Base-by-base conservation (phyloP, 768 basidiomycete species). In the Mycena alexandri region DNA sequence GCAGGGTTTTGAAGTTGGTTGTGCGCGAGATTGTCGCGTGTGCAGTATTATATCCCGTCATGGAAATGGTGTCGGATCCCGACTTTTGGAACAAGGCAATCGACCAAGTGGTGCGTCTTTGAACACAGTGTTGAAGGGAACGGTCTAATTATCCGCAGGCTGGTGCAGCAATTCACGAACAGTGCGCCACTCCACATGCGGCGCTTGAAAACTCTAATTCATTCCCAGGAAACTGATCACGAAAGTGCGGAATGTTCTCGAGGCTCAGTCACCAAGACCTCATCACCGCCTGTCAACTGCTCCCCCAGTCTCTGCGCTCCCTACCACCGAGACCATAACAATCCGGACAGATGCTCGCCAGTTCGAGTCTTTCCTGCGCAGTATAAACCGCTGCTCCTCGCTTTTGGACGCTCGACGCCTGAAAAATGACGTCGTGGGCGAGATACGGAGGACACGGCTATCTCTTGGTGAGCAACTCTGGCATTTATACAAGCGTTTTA, bases 31-130 rank as follows among this genome's bases (percentile, higher is more conserved):
- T 98, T 71, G 82, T 92, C 0, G 87, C 93, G 5, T 96, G 94
- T 75, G 83, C 91, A 2, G 89, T 97, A 4, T 74, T 98, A 44
- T 90, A 93, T 74, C 96, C 97, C 14, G 78, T 97, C 60, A 90
- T 97, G 84, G 94, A 98, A 54, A 94, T 97, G 91, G 75, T 98
- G 41, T 86, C 93, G 33, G 98, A 99, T 77, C 94, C 96, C 6
- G 98, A 99, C 78, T 98, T 98, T 71, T 98, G 96, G 96, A 99
- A 99, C 80, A 85, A 89, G 64, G 87, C 89, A 42, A 93, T 98
- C 55, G 96, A 98, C 77, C 91, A 96, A 80, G 88, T 94, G 81
- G 96, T 95, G 76, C 79, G 94, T 83, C 12, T 25, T 12, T 47
- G 21, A 70, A 71, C 51, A 17, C 34, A 24, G 38, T 47, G 9